Base-by-base conservation (phyloP, 768 basidiomycete genomes). In the Naganishia antarctica region DNA sequence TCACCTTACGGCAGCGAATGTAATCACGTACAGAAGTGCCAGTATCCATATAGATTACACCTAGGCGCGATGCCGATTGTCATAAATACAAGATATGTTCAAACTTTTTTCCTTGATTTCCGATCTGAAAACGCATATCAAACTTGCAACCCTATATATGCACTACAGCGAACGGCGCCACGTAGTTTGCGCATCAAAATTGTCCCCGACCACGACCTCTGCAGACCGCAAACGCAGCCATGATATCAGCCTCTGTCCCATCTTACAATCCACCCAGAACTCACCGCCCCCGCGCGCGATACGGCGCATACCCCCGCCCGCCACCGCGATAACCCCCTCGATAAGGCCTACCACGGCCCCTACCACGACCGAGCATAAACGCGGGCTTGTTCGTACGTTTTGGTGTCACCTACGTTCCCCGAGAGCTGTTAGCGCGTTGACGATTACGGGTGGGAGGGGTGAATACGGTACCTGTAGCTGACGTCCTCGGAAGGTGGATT, bases 311-410 rank as follows among this genome's bases (percentile, higher is more conserved):
- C 2, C 84, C 84, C 13, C 85, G 82, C 29, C 84, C 82, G 21
- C 65, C 65, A 15, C 69, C 60, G 7, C 64, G 13, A 44, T 61
- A 51, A 29, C 71, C 69, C 23, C 76, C 73, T 31, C 87, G 83
- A 3, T 87, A 87, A 65, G 87, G 65, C 5, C 80, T 81, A 29
- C 83, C 74, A 47, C 87, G 88, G 58, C 91, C 81, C 15, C 90
- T 87, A 25, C 90, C 81, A 23, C 74, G 76, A 16, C 91, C 89
- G 64, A 88, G 85, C 70, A 85, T 88, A 79, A 90, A 91, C 0
- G 91, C 91, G 21, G 93, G 96, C 60, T 98, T 78, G 78, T 99
- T 99, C 43, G 96, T 99, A 66, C 96, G 84, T 77, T 99, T 99
- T 26, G 90, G 82, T 41, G 89, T 91, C 47, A 99, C 94, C 93